Percentiles rank a stretch among this genome's conserved stretches.
Evolutionary conservation across 148 eudicot genomes (phyloP).

Genomic region (Rheum nobile): DNA sequence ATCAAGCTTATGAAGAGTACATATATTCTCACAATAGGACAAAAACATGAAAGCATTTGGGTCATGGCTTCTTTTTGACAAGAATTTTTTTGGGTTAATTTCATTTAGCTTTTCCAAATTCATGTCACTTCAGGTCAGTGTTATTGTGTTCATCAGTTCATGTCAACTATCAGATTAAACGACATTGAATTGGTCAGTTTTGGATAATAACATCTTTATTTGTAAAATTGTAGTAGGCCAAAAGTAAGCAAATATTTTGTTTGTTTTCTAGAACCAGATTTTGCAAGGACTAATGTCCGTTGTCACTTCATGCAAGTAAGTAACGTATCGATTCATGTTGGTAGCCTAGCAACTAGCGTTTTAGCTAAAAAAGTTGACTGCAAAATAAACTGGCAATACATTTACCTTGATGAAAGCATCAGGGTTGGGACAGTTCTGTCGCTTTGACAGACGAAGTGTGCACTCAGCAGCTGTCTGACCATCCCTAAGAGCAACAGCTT

Average conservation of each 20-base stretch:
- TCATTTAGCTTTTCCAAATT: not conserved
- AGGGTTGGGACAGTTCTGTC: conserved; percentile 89
- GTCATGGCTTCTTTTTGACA: not conserved
- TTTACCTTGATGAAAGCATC: conserved; percentile 67
- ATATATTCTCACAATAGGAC: too few relatives aligned
- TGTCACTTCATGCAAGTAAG: not conserved
- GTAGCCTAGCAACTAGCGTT: not conserved
- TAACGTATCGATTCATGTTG: not conserved
- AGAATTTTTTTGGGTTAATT: not conserved
- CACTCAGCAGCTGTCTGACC: conserved; percentile 84
- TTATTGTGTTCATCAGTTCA: not conserved
- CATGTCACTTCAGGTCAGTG: not conserved
- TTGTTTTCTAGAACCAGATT: not conserved
- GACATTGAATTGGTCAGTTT: not conserved
- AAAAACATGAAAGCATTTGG: not conserved
- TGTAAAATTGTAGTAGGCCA: not conserved
- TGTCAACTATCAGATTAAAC: not conserved
- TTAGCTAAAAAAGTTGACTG: not conserved
- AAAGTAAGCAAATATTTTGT: not conserved
- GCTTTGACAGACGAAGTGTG: conserved; percentile 72
- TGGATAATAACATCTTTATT: not conserved
- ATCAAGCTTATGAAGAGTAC: too few relatives aligned
- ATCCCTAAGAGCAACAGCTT: conserved; percentile 87
- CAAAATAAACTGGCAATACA: not conserved
- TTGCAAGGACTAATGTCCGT: not conserved